Evolutionary conservation across 495 filamentous ascomycete genomes (phyloP).

Genomic region (Penicillium macrosclerotiorum): DNA sequence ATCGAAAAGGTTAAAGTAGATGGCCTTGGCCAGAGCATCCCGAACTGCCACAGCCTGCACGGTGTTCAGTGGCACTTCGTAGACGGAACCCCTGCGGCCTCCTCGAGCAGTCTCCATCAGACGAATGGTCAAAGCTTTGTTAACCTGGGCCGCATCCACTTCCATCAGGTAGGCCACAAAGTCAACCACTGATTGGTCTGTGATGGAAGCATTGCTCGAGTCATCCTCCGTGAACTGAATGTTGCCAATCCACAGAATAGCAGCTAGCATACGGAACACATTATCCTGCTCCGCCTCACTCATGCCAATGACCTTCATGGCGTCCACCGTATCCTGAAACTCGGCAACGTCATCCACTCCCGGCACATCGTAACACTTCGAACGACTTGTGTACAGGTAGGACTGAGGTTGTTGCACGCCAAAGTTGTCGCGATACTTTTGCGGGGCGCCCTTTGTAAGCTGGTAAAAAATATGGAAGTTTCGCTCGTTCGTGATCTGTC

Average conservation of each 20-base stretch:
- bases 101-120: constrained; percentile 88
- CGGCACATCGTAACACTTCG: constrained; percentile 89
- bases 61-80: constrained; percentile 89
- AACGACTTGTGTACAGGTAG: constrained; percentile 91
- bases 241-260: constrained; percentile 94
- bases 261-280: constrained; percentile 94
- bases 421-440: constrained; percentile 79
- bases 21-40: constrained; percentile 89
- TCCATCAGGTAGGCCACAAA: constrained; percentile 94
- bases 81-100: constrained; percentile 73
- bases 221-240: constrained; percentile 86
- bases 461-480: constrained; percentile 99
- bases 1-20: constrained; percentile 98
- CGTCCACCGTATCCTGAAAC: constrained; percentile 86
- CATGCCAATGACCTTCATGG: constrained; percentile 93
- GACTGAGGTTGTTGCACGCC: constrained; percentile 89
- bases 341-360: constrained; percentile 91
- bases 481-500: constrained; percentile 91
- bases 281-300: constrained; percentile 87
- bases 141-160: constrained; percentile 74
- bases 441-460: constrained; percentile 89
- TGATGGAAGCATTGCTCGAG: constrained; percentile 78
- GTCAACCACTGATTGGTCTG: constrained; percentile 85
- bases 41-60: constrained; percentile 89
- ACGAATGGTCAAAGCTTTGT: constrained; percentile 85